Conservation (phyloP, 495 filamentous ascomycete species). For the Wilcoxina mikolae region DNA sequence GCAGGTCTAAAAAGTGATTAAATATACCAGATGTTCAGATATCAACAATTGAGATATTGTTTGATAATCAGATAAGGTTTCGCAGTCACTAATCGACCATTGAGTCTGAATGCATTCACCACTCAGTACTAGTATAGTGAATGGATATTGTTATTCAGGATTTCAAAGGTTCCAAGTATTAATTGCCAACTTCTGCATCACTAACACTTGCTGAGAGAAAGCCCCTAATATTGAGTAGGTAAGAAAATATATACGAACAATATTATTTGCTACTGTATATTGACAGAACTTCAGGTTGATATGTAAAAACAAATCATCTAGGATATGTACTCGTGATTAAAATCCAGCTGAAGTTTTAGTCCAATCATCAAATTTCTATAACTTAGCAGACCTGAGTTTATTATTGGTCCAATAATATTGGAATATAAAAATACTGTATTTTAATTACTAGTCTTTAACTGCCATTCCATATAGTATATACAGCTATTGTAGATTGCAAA, state of each 20-base stretch:
- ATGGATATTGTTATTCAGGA: no score
- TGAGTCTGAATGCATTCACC: no score
- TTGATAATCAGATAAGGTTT: no score
- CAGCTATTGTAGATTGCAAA: neutral
- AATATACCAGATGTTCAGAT: no score
- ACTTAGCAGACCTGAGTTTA: conserved; percentile 16
- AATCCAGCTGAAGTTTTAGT: conserved; percentile 1
- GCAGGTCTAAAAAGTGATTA: no score
- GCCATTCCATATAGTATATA: neutral
- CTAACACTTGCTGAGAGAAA: no score
- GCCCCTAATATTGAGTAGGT: conserved; percentile 26
- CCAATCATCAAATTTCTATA: conserved; percentile 19
- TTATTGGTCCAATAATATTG: conserved; percentile 23
- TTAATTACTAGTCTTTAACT: neutral
- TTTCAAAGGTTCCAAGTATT: no score
- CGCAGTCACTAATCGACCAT: no score
- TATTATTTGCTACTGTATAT: conserved; percentile 18
- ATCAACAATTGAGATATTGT: no score
- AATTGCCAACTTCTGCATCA: no score
- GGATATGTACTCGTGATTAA: conserved; percentile 24
- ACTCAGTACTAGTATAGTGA: no score
- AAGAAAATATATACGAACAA: conserved; percentile 25
- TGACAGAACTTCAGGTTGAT: conserved; percentile 20
- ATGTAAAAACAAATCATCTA: conserved; percentile 27
- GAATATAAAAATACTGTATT: conserved; percentile 10